phyloP scores from a whole-genome alignment of 495 filamentous ascomycete genomes.

The Lepidopterella palustris region DNA sequence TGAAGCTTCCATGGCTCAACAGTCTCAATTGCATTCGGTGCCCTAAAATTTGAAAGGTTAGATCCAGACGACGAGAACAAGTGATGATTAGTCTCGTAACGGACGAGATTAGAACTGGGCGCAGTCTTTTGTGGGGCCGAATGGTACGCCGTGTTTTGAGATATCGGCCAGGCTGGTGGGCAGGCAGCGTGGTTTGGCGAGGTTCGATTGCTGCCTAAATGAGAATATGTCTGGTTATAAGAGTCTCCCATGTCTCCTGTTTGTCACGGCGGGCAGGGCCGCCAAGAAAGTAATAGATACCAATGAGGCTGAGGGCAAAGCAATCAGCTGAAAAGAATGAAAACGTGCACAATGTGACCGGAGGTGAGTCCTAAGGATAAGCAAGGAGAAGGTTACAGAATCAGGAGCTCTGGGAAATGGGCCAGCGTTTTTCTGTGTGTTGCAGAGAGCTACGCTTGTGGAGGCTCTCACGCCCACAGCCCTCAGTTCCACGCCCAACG shows the following conservation, averaged over 20 bases:
- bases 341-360: neutral
- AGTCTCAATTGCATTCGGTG: neutral
- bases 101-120: neutral
- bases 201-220: constrained; percentile 3
- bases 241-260: neutral
- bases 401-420: neutral
- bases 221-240: neutral
- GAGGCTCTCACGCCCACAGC: neutral
- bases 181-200: neutral
- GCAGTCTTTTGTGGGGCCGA: neutral
- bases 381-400: neutral
- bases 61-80: neutral
- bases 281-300: neutral
- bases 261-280: neutral
- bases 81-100: neutral
- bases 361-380: neutral
- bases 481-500: neutral
- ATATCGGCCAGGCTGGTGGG: neutral
- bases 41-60: neutral
- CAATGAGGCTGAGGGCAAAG: neutral
- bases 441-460: neutral
- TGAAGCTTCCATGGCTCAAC: neutral
- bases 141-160: neutral
- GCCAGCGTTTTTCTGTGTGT: neutral
- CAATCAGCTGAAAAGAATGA: neutral